A percentile compares a stretch with the other conserved stretches of the same genome.
phyloP scores from a whole-genome alignment of 2,329 filamentous ascomycete genomes.

The Achaetomium macrosporum region DNA sequence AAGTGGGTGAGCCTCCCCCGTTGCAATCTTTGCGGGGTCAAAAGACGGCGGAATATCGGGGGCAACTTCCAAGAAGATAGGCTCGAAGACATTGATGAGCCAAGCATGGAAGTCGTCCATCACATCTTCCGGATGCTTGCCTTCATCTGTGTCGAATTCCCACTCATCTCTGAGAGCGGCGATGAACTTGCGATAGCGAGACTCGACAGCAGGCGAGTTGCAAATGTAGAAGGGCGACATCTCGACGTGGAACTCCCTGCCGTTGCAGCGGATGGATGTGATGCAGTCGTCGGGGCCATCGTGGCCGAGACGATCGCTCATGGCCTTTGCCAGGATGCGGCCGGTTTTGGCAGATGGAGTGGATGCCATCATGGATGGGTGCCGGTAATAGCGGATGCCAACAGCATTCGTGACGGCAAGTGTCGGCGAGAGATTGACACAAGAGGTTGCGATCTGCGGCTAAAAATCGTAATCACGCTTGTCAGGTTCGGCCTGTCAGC shows the following conservation, averaged over 20 bases:
- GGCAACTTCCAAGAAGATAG: constrained; percentile 13
- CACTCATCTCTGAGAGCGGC: constrained; percentile 2
- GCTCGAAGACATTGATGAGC: constrained; percentile 14
- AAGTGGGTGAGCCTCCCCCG: constrained; percentile 13
- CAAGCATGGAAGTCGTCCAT: constrained; percentile 11
- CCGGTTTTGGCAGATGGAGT: not conserved
- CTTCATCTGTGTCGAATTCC: not conserved
- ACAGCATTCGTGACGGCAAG: not conserved
- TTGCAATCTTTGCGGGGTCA: constrained; percentile 13
- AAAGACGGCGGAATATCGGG: constrained; percentile 15
- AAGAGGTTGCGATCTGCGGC: too few relatives aligned
- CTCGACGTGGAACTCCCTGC: constrained; percentile 12
- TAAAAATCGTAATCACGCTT: too few relatives aligned
- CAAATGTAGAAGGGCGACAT: constrained; percentile 15
- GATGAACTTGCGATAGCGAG: constrained; percentile 15
- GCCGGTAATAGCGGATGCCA: not conserved
- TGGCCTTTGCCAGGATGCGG: constrained; percentile 10
- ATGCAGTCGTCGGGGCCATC: constrained; percentile 10
- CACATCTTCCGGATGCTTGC: constrained; percentile 11
- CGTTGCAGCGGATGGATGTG: constrained; percentile 17
- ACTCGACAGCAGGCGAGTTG: constrained; percentile 10
- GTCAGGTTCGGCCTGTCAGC: too few relatives aligned
- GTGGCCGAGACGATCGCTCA: constrained; percentile 6
- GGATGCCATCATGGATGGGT: not conserved
- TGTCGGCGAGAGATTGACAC: not conserved